These are phyloP conservation scores for Neonectria neomacrospora DNA, from an alignment of 2,329 filamentous ascomycete genomes.

Conservation along the genomic window DNA sequence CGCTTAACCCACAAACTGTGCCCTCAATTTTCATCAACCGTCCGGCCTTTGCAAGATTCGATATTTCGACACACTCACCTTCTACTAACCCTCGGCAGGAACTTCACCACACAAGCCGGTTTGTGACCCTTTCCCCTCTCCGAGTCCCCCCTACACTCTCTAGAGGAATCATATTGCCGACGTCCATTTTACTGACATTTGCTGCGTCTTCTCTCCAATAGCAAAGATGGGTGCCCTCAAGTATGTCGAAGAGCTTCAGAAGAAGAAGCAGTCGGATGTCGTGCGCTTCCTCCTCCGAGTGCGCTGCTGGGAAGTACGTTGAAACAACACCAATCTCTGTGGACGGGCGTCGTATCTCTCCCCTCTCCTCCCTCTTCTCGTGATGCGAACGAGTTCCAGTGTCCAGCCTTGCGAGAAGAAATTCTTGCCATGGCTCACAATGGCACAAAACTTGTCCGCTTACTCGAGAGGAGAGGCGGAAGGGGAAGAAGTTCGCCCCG, in stretches of 20 bases:
- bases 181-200: slow-evolving; percentile 42
- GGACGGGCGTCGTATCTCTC: slow-evolving; percentile 47
- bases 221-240: slow-evolving; percentile 99
- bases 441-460: slow-evolving; percentile 13
- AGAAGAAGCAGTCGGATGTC: slow-evolving; percentile 99
- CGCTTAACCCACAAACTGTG: slow-evolving; percentile 54
- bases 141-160: slow-evolving; percentile 3
- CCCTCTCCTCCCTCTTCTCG: slow-evolving; percentile 27
- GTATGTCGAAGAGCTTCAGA: slow-evolving; percentile 99
- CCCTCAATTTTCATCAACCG: slow-evolving; percentile 51
- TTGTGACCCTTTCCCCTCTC: slow-evolving; percentile 38
- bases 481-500: slow-evolving; percentile 35
- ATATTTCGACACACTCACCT: slow-evolving; percentile 48
- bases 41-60: slow-evolving; percentile 44
- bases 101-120: slow-evolving; percentile 52
- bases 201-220: slow-evolving; percentile 45
- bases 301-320: slow-evolving; percentile 99
- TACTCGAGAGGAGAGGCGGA: slow-evolving; percentile 19
- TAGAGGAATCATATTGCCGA: not conserved
- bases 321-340: slow-evolving; percentile 54
- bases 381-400: slow-evolving; percentile 22
- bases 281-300: slow-evolving; percentile 99
- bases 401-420: slow-evolving; percentile 28
- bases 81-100: slow-evolving; percentile 54
- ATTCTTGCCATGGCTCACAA: slow-evolving; percentile 24